phyloP scores from a whole-genome alignment of 202 grass and related monocot species.

The Elaeis oleifera region DNA sequence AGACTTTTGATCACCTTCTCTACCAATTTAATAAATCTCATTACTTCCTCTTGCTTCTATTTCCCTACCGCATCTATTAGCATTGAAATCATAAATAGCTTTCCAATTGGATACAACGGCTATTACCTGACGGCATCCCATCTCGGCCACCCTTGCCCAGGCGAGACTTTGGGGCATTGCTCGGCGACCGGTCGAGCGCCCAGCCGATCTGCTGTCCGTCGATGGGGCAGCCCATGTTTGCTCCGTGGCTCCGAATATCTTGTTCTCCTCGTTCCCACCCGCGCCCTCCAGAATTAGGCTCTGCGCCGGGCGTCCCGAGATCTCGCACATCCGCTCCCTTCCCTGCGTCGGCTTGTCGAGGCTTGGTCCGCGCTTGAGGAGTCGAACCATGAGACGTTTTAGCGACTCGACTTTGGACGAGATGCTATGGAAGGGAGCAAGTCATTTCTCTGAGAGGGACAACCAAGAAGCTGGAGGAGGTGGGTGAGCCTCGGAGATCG shows the following conservation, averaged over 20 bases:
- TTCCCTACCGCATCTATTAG: neutral
- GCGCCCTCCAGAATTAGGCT: slow-evolving; percentile 14
- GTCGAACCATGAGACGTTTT: slow-evolving; percentile 64
- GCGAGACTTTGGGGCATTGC: slow-evolving; percentile 23
- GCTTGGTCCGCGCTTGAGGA: slow-evolving; percentile 30
- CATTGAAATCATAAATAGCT: neutral
- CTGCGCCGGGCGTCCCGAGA: slow-evolving; percentile 9
- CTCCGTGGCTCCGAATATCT: neutral
- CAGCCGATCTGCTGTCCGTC: slow-evolving; percentile 28
- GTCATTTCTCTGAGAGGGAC: neutral
- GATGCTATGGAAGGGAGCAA: neutral
- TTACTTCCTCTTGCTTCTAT: neutral
- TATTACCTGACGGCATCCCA: slow-evolving; percentile 43
- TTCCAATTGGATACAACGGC: neutral
- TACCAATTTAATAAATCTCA: too few relatives aligned
- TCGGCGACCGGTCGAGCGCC: neutral
- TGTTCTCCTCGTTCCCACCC: slow-evolving; percentile 27
- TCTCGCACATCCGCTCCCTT: neutral
- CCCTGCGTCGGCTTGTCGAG: neutral
- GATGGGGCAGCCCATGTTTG: slow-evolving; percentile 16
- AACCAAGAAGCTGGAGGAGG: neutral
- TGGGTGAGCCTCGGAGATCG: slow-evolving; percentile 16
- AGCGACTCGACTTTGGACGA: neutral
- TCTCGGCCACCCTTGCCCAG: slow-evolving; percentile 27
- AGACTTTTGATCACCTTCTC: too few relatives aligned